A percentile compares a stretch with the other conserved stretches of the same genome.
Conservation (phyloP, 2,329 filamentous ascomycete species). For the Monilinia aucupariae region DNA sequence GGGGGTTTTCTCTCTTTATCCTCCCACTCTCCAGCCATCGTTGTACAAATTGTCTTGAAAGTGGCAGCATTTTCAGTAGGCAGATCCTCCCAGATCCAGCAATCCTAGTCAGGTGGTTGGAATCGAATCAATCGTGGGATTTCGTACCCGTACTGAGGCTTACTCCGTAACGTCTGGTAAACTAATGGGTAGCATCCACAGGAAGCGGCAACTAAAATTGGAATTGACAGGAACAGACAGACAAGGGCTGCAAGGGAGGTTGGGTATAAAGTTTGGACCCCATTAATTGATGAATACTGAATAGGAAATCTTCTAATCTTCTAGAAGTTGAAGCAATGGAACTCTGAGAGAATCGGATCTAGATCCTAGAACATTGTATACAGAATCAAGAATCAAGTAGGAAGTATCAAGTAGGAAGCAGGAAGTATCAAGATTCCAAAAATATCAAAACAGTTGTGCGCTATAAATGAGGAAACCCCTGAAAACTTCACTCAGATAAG, state of each 20-base stretch:
- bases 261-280: background rate
- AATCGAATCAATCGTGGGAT: background rate
- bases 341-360: background rate
- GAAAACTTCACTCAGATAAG: background rate
- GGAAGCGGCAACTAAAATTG: slow-evolving; percentile 16
- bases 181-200: slow-evolving; percentile 14
- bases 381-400: background rate
- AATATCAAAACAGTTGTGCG: background rate
- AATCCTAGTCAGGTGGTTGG: slow-evolving; percentile 2
- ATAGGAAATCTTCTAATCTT: slow-evolving; percentile 7
- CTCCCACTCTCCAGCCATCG: background rate
- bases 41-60: background rate
- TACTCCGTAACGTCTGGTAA: background rate
- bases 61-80: background rate
- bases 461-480: background rate
- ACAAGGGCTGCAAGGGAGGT: slow-evolving; percentile 1
- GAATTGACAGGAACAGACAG: slow-evolving; percentile 10
- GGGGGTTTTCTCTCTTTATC: background rate
- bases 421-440: background rate
- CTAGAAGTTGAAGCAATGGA: slow-evolving; percentile 16
- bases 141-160: background rate
- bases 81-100: background rate
- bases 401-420: background rate
- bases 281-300: background rate
- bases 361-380: background rate